A percentile compares a stretch with the other conserved stretches of the same genome.
phyloP scores from a whole-genome alignment of 495 filamentous ascomycete genomes.

The Penicillium samsonianum region DNA sequence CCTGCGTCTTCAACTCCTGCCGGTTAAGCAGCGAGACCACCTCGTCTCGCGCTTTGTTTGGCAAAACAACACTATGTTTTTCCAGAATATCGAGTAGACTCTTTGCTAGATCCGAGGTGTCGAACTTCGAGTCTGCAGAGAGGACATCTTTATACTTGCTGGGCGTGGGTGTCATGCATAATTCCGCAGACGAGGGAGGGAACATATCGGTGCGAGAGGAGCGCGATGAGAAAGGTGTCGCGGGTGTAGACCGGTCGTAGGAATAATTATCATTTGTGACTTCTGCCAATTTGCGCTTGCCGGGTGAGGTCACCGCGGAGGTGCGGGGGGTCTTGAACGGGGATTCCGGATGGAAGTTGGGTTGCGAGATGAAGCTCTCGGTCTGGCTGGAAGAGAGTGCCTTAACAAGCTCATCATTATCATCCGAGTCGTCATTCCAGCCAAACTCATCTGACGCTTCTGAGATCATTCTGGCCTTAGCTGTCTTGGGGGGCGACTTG shows the following conservation, averaged over 20 bases:
- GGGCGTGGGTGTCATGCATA: conserved; percentile 53
- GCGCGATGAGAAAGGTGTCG: conserved; percentile 28
- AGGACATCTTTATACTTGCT: conserved; percentile 45
- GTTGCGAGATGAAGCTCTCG: conserved; percentile 25
- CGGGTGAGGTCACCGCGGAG: conserved; percentile 48
- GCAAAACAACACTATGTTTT: conserved; percentile 46
- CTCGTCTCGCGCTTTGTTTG: conserved; percentile 39
- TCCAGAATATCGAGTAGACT: conserved; percentile 55
- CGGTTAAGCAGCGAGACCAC: conserved; percentile 53
- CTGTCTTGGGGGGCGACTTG: conserved; percentile 35
- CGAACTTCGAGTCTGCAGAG: conserved; percentile 23
- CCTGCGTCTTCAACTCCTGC: conserved; percentile 56
- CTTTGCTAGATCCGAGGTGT: conserved; percentile 51
- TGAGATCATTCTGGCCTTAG: conserved; percentile 42
- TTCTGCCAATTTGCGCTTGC: conserved; percentile 53
- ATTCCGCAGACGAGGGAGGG: conserved; percentile 35
- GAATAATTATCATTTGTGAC: conserved; percentile 12
- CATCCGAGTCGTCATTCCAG: conserved; percentile 47
- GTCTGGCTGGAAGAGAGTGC: conserved; percentile 17
- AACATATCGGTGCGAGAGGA: conserved; percentile 23
- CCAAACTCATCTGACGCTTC: conserved; percentile 49
- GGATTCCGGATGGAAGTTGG: conserved; percentile 20
- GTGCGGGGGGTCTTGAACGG: conserved; percentile 46
- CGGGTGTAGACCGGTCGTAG: conserved; percentile 15
- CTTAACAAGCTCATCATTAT: conserved; percentile 26